phyloP scores from a whole-genome alignment of 768 basidiomycete genomes.

The Sarcodon aspratus region DNA sequence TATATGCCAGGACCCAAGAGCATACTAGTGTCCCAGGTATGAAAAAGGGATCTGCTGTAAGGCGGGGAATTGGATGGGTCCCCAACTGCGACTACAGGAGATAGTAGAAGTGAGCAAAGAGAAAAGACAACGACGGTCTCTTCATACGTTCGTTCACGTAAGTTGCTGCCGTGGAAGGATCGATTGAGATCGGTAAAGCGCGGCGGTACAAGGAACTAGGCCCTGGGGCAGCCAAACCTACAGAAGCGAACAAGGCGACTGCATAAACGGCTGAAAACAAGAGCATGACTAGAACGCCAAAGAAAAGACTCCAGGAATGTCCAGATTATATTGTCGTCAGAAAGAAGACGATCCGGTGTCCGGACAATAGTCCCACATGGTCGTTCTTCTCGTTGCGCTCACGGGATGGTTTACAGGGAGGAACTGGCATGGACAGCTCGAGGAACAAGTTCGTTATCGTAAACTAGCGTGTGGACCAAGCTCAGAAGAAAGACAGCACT shows the following conservation, averaged over 20 bases:
- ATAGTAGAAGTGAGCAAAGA: not conserved
- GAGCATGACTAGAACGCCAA: not conserved
- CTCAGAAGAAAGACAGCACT: too few relatives aligned
- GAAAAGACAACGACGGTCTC: not conserved
- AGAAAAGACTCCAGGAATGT: too few relatives aligned
- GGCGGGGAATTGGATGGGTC: conserved; percentile 30
- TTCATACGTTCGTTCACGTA: conserved; percentile 12
- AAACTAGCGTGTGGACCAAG: too few relatives aligned
- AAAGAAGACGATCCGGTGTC: too few relatives aligned
- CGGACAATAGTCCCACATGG: too few relatives aligned
- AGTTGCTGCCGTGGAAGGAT: conserved; percentile 10
- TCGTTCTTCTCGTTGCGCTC: too few relatives aligned
- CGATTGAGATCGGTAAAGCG: conserved; percentile 11
- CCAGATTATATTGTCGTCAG: too few relatives aligned
- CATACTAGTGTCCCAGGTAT: conserved; percentile 37
- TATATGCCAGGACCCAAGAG: conserved; percentile 1
- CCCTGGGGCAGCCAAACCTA: conserved; percentile 3
- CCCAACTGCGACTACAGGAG: conserved; percentile 22
- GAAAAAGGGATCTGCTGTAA: conserved; percentile 29
- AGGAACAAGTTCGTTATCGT: too few relatives aligned
- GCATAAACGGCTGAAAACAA: conserved; percentile 14
- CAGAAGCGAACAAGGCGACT: not conserved
- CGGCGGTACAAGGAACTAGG: not conserved
- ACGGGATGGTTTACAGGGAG: too few relatives aligned
- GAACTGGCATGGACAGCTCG: too few relatives aligned